Conservation (phyloP, 2,329 filamentous ascomycete species). For the Trichoderma citrinoviride region DNA sequence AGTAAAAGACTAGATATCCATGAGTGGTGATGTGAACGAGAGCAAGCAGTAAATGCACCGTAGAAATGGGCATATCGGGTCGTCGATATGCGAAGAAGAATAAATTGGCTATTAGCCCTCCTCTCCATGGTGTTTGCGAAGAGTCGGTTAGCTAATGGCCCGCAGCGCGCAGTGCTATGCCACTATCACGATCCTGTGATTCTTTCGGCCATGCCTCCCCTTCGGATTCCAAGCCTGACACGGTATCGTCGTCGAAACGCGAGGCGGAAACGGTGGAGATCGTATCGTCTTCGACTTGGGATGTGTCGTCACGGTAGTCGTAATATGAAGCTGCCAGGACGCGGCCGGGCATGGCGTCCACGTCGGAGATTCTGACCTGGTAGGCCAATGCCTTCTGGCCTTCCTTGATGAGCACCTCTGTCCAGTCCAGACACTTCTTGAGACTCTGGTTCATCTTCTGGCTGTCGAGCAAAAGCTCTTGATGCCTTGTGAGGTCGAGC, state of each 20-base stretch:
- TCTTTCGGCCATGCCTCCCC: slow-evolving; percentile 38
- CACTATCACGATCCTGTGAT: slow-evolving; percentile 51
- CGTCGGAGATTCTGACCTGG: slow-evolving; percentile 72
- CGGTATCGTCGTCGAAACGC: slow-evolving; percentile 22
- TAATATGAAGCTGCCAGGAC: slow-evolving; percentile 70
- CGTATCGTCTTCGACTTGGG: slow-evolving; percentile 25
- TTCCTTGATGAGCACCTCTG: slow-evolving; percentile 85
- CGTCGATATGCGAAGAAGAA: neutral
- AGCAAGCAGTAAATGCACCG: slow-evolving; percentile 1
- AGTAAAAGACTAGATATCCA: neutral
- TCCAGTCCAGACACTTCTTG: slow-evolving; percentile 83
- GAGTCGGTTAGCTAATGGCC: slow-evolving; percentile 31
- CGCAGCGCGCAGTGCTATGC: slow-evolving; percentile 48
- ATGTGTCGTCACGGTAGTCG: slow-evolving; percentile 39
- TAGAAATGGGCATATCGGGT: neutral
- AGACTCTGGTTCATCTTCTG: slow-evolving; percentile 96
- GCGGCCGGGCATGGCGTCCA: slow-evolving; percentile 66
- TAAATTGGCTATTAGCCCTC: neutral
- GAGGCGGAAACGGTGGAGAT: slow-evolving; percentile 26
- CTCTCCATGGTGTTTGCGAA: neutral
- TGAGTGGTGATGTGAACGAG: slow-evolving; percentile 16
- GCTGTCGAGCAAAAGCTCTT: slow-evolving; percentile 81
- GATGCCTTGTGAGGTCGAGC: slow-evolving; percentile 82
- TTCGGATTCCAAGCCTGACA: slow-evolving; percentile 27
- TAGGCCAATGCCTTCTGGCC: slow-evolving; percentile 86